Evolutionary conservation across 1,284 basidiomycete species (phyloP).

Genomic region (Pyrrhoderma lamaoense): DNA sequence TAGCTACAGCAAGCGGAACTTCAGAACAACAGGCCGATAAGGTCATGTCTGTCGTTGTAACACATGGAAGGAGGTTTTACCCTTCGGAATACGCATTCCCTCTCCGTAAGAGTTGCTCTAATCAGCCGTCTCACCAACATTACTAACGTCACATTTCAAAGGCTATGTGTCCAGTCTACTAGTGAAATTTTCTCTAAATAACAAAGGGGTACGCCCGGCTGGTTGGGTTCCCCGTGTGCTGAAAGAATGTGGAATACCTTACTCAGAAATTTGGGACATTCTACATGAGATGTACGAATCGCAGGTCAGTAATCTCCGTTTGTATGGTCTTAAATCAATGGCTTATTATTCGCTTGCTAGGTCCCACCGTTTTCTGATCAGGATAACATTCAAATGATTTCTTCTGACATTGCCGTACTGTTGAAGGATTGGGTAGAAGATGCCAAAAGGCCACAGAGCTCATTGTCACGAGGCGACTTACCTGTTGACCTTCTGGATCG

Average conservation of each 20-base stretch:
- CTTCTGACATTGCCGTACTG: conserved; percentile 69
- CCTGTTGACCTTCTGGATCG: conserved; percentile 68
- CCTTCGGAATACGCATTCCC: conserved; percentile 90
- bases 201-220: conserved; percentile 49
- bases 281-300: conserved; percentile 85
- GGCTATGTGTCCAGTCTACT: conserved; percentile 64
- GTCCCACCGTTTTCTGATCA: conserved; percentile 79
- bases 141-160: conserved; percentile 25
- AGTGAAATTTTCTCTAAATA: conserved; percentile 59
- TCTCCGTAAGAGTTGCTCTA: conserved; percentile 51
- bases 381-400: conserved; percentile 67
- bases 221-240: conserved; percentile 80
- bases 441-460: conserved; percentile 56
- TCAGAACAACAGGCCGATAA: conserved; percentile 12
- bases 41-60: conserved; percentile 22
- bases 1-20: conserved; percentile 13
- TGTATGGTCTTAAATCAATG: not conserved
- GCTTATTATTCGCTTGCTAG: conserved; percentile 32
- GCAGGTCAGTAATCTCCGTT: conserved; percentile 44
- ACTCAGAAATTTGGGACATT: conserved; percentile 75
- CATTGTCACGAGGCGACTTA: conserved; percentile 49
- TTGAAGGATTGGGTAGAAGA: conserved; percentile 73
- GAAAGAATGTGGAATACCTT: conserved; percentile 69
- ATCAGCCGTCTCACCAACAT: not conserved
- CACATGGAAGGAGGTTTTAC: conserved; percentile 67